Base-by-base conservation (phyloP, 139 green algal genomes). In the Raphidocelis subcapitata region DNA sequence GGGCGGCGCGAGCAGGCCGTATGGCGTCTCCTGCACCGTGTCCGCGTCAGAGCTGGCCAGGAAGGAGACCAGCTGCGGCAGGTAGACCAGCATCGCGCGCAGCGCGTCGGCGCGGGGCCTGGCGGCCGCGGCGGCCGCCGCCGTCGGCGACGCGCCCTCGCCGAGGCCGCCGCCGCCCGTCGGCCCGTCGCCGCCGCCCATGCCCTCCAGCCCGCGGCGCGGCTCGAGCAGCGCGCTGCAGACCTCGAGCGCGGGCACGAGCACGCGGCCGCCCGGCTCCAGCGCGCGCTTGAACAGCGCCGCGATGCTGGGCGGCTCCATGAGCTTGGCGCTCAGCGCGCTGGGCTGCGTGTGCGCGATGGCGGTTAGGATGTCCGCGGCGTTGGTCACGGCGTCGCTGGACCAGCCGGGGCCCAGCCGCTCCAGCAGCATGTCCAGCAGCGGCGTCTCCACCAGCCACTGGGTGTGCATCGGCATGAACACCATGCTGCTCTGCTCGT, bases 161-260 rank as follows among this genome's bases (percentile, higher is more conserved):
- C 57, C 69, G 51, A 23, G 24, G 32, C 44, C 70, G 36, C n/a
- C 44, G 67, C 32, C n/a, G 52, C 20, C 52, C 20, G 23, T 24
- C 12, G 4, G 5, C 20, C 65, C 41, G 65, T 4, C 37, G 65
- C 46, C 31, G 59, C n/a, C n/a, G 63, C 35, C n/a, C 52, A 49
- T 72, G 63, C 65, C 72, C 29, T 44, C 33, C 46, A 69, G 55
- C 41, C 61, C 68, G 63, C 77, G 74, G 56, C 84, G 79, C n/a
- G 91, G 89, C 74, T 97, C 92, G 20, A 97, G 69, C 62, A 96
- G 77, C 10, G 92, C 91, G 12, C 92, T 90, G 74, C 83, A 93
- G 16, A 97, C 85, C 31, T 93, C 88, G 37, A 97, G 75, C 26
- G 91, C 88, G 41, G 92, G 85, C 32, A 90, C 69, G 10, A 85